These are phyloP conservation scores for Malus hybrid DNA, from an alignment of 331 rosid genomes.

Conservation along the genomic window DNA sequence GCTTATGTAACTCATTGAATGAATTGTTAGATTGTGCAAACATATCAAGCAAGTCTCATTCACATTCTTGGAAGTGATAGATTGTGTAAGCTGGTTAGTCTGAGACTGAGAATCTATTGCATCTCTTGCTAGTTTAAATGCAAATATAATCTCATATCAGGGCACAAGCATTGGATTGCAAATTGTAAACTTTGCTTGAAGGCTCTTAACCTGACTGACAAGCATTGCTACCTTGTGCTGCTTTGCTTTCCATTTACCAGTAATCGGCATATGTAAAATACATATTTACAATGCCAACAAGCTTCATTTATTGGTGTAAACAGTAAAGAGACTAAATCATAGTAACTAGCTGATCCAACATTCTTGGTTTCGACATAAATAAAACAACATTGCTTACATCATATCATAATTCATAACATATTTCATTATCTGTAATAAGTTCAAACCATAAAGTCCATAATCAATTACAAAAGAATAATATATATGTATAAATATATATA, in stretches of 20 bases:
- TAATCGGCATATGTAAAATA: conserved; percentile 32
- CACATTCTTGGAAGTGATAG: no score
- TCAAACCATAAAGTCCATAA: background rate
- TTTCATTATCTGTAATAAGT: background rate
- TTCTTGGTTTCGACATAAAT: background rate
- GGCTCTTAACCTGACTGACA: conserved; percentile 10
- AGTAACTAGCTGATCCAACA: background rate
- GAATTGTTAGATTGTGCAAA: no score
- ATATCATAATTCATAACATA: background rate
- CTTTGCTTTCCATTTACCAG: conserved; percentile 42
- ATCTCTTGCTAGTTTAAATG: conserved; percentile 32
- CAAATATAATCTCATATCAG: conserved; percentile 26
- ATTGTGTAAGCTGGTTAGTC: background rate
- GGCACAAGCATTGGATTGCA: conserved; percentile 18
- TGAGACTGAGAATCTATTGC: conserved; percentile 30
- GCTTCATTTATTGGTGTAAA: background rate
- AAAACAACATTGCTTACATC: background rate
- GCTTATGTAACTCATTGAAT: no score
- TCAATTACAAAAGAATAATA: background rate
- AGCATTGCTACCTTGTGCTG: conserved; percentile 24
- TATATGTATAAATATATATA: no score
- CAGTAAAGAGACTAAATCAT: background rate
- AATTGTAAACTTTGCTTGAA: conserved; percentile 8
- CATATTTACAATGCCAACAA: background rate
- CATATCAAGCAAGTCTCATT: no score